Evolutionary conservation across 768 basidiomycete species (phyloP), one percentile per base, ranked within the genome.

Genomic region (Multifurca ochricompacta): DNA sequence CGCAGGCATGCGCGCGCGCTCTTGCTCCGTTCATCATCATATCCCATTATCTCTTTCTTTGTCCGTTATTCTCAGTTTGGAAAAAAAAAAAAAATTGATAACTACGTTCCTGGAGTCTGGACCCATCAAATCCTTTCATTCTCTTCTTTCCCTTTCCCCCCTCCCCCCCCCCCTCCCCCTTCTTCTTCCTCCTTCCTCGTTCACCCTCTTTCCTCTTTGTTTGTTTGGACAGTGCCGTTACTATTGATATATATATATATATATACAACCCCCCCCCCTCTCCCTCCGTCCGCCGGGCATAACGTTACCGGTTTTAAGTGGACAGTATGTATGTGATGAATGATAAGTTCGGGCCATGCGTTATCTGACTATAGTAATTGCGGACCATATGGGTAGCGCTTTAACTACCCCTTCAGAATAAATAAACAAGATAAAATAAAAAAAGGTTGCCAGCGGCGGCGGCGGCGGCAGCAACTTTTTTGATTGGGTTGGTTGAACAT

Each of bases 371-470:
- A 42, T 25, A 25, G 41, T 14, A 42, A 21, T 32, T 21, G 14
- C 30, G 48, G 36, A 31, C 39, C 37, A 50, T 39, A 50, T 51
- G 41, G n/a, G 50, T 34, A 32, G 51, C 51, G 40, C 34, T 36
- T 41, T 34, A 42, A 34, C 50, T 34, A 21, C 41, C 41, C n/a
- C 16, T 32, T 51, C 27, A 23, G 49, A 23, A 16, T 6, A 1
- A 4, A 6, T 7, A 25, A 13, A 14, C 3, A 21, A 23, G 9
- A 6, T 3, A 32, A 21, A 8, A n/a, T 23, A 7, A 23, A 11
- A 19, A 14, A 18, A 3, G 19, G 32, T 16, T 46, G 45, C 45
- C 11, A 34, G 14, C 16, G 34, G 34, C 21, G 46, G 46, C 19
- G 34, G 41, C 41, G 41, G 41, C 14, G 40, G 41, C 25, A 14